Evolutionary conservation across 208 protist species (phyloP).

Genomic region (Porcisia hertigi): DNA sequence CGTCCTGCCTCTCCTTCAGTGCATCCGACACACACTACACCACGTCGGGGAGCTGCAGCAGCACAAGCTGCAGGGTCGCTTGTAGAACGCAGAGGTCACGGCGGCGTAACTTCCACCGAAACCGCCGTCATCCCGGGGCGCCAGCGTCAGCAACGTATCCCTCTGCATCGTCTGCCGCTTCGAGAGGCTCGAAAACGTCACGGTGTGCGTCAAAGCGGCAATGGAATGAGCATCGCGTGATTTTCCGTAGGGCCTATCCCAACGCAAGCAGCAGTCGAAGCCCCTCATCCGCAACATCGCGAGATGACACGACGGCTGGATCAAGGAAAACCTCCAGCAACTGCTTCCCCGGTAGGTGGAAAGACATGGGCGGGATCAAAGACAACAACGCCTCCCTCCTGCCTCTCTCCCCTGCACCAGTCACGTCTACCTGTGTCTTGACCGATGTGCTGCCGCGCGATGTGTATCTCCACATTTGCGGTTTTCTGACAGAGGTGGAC

Average conservation of each 20-base stretch:
- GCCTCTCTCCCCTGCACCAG: conserved; percentile 6
- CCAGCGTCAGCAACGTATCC: not conserved
- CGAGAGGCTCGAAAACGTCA: conserved; percentile 1
- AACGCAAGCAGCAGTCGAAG: not conserved
- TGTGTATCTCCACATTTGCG: conserved; percentile 50
- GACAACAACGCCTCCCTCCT: conserved; percentile 8
- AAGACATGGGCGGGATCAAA: not conserved
- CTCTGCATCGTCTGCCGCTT: not conserved
- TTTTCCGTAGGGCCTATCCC: not conserved
- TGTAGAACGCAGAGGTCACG: not conserved
- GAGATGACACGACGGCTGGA: not conserved
- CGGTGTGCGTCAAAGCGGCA: not conserved
- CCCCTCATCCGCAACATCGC: not conserved
- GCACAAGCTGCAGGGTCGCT: not conserved
- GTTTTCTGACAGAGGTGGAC: conserved; percentile 53
- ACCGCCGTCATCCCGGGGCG: not conserved
- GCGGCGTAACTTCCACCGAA: not conserved
- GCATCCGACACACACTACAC: not conserved
- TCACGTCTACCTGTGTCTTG: conserved; percentile 12
- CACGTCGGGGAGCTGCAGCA: not conserved
- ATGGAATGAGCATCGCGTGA: not conserved
- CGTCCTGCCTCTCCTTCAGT: conserved; percentile 1
- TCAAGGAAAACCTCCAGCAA: conserved; percentile 1
- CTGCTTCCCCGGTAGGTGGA: not conserved
- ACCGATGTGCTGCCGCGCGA: conserved; percentile 49